phyloP scores from a whole-genome alignment of 2,329 filamentous ascomycete genomes.

The Aspergillus sp. region DNA sequence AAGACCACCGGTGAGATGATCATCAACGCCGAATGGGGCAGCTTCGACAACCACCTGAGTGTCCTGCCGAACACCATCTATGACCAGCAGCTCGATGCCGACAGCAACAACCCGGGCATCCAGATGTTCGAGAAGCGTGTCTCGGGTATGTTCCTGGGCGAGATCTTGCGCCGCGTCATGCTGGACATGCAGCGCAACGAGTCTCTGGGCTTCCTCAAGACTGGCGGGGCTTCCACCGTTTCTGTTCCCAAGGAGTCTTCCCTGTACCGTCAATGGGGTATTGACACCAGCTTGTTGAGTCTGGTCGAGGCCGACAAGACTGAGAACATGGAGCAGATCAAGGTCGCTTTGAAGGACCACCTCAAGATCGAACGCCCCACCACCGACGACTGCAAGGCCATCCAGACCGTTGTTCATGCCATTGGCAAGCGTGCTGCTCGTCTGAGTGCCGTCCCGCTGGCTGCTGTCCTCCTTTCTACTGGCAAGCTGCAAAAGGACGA shows the following conservation, averaged over 20 bases:
- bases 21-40: slow-evolving; percentile 97
- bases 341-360: slow-evolving; percentile 74
- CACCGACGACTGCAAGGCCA: slow-evolving; percentile 80
- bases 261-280: slow-evolving; percentile 78
- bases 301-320: slow-evolving; percentile 80
- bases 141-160: slow-evolving; percentile 96
- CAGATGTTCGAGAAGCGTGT: slow-evolving; percentile 99
- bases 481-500: slow-evolving; percentile 69
- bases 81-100: slow-evolving; percentile 74
- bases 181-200: slow-evolving; percentile 71
- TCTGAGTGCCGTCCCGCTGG: slow-evolving; percentile 83
- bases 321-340: slow-evolving; percentile 69
- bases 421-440: slow-evolving; percentile 87
- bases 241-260: slow-evolving; percentile 65
- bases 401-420: slow-evolving; percentile 79
- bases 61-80: slow-evolving; percentile 84
- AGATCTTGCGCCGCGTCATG: slow-evolving; percentile 80
- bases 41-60: slow-evolving; percentile 90
- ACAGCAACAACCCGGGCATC: slow-evolving; percentile 85
- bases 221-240: slow-evolving; percentile 73
- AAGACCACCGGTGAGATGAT: slow-evolving; percentile 88
- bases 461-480: slow-evolving; percentile 77
- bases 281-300: slow-evolving; percentile 89
- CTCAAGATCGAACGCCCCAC: slow-evolving; percentile 76
- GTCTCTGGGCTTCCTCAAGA: slow-evolving; percentile 70